phyloP scores from a whole-genome alignment of 257 asterid species.

The Nicotiana undulata region DNA sequence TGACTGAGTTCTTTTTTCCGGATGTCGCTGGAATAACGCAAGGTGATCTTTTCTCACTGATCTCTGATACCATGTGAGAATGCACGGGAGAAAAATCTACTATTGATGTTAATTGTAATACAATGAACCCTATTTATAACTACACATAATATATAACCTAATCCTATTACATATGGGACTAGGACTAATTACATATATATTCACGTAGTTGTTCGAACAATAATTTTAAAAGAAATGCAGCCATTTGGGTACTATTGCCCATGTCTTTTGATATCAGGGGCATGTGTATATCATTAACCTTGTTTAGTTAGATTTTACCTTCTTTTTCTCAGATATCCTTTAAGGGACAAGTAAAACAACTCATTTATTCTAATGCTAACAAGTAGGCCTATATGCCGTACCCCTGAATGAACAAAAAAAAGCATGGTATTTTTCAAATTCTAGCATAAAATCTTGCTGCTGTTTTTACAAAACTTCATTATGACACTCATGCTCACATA shows the following conservation, averaged over 20 bases:
- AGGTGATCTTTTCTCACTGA: too few species aligned
- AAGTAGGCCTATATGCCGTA: not conserved
- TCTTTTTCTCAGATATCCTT: not conserved
- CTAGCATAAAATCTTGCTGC: not conserved
- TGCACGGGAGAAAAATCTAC: too few species aligned
- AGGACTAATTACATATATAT: too few species aligned
- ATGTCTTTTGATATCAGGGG: not conserved
- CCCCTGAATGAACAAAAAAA: not conserved
- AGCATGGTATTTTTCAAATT: not conserved
- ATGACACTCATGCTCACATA: not conserved
- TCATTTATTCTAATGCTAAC: not conserved
- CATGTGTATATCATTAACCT: not conserved
- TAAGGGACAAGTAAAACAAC: not conserved
- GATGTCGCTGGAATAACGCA: too few species aligned
- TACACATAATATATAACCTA: too few species aligned
- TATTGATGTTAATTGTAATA: too few species aligned
- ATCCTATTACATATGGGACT: too few species aligned
- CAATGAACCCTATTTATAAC: too few species aligned
- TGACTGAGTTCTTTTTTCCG: too few species aligned
- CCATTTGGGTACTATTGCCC: not conserved
- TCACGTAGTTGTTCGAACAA: too few species aligned
- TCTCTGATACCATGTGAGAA: too few species aligned
- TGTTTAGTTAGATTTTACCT: not conserved
- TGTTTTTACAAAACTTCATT: not conserved
- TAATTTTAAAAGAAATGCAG: not conserved